Conservation (phyloP, 768 basidiomycete genomes). For the Termitomyces sp. region DNA sequence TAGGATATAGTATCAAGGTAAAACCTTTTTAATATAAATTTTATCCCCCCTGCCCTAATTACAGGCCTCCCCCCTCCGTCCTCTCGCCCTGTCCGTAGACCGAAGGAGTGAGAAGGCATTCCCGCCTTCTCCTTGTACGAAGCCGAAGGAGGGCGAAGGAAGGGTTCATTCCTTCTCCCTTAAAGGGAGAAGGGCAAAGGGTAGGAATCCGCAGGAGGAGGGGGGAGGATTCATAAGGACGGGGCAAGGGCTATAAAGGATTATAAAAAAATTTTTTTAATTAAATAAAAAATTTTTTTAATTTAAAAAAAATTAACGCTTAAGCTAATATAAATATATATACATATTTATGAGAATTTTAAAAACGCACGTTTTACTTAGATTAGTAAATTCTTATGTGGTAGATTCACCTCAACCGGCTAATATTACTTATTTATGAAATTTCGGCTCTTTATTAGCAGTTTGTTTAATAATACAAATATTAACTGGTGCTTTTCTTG, state of each 20-base stretch:
- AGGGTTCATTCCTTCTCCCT: too few relatives aligned
- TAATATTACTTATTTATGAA: conserved; percentile 8
- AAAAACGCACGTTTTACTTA: conserved; percentile 13
- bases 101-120: too few relatives aligned
- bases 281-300: background rate
- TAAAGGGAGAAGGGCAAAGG: too few relatives aligned
- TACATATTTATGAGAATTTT: conserved; percentile 8
- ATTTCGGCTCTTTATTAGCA: conserved; percentile 3
- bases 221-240: too few relatives aligned
- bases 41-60: too few relatives aligned
- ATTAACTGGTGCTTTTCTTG: background rate
- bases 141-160: too few relatives aligned
- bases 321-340: conserved; percentile 1
- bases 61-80: too few relatives aligned
- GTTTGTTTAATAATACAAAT: conserved; percentile 2
- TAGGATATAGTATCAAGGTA: background rate
- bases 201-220: too few relatives aligned
- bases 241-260: too few relatives aligned
- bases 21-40: background rate
- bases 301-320: background rate
- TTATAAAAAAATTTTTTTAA: background rate
- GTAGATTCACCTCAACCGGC: conserved; percentile 12
- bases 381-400: conserved; percentile 13
- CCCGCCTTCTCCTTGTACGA: too few relatives aligned
- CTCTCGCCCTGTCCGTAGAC: too few relatives aligned